phyloP scores from a whole-genome alignment of 345 rosid species.

The Salix caprea region DNA sequence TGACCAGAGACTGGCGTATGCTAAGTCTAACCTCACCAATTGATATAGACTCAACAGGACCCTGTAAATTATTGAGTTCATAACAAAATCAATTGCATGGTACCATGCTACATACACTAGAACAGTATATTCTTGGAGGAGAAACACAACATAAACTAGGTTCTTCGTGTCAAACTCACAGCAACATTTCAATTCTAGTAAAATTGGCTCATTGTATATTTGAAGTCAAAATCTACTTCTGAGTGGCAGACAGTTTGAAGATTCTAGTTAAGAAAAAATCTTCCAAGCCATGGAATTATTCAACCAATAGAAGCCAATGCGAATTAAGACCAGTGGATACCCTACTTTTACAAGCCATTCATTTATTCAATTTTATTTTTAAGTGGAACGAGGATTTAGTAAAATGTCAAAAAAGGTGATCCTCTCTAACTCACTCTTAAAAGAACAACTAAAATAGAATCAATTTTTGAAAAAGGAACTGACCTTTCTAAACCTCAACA shows the following conservation, averaged over 20 bases:
- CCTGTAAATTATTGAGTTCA: conserved; percentile 53
- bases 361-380: background rate
- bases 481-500: conserved; percentile 87
- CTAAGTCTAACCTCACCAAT: conserved; percentile 89
- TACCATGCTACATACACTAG: no score
- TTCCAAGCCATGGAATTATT: background rate
- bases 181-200: background rate
- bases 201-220: background rate
- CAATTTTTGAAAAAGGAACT: background rate
- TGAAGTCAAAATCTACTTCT: background rate
- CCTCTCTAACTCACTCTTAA: background rate
- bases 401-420: background rate
- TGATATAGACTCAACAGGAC: conserved; percentile 83
- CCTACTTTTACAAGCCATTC: background rate
- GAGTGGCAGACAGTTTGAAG: background rate
- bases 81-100: background rate
- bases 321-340: background rate
- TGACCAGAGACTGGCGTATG: conserved; percentile 86
- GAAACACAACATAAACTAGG: background rate
- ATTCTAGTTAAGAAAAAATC: background rate
- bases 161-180: background rate
- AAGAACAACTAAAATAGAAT: conserved; percentile 10
- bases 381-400: no score
- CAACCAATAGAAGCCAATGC: background rate
- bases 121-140: background rate